phyloP scores from a whole-genome alignment of 2,329 filamentous ascomycete genomes.

The Pseudogymnoascus sp. region DNA sequence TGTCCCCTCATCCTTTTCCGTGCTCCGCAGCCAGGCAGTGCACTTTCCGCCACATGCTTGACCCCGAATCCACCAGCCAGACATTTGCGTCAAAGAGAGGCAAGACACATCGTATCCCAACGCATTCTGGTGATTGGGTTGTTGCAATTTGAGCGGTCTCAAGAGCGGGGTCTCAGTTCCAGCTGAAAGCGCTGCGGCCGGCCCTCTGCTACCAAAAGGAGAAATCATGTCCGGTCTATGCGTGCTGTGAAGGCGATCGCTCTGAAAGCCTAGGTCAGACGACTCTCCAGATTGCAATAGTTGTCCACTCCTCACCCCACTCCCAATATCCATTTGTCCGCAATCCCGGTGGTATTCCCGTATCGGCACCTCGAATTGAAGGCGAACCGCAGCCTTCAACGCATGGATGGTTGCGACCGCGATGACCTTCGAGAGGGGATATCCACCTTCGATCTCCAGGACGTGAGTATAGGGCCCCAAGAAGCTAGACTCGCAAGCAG shows the following conservation, averaged over 20 bases:
- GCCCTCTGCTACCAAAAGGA: not conserved
- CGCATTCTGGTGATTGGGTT: not conserved
- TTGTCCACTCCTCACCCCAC: too few relatives aligned
- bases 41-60: not conserved
- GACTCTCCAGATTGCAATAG: constrained; percentile 5
- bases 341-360: not conserved
- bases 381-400: not conserved
- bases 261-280: constrained; percentile 7
- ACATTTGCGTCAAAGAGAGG: not conserved
- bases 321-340: not conserved
- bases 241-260: not conserved
- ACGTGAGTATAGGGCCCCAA: not conserved
- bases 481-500: not conserved
- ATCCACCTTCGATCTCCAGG: constrained; percentile 4
- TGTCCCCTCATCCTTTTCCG: not conserved
- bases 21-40: not conserved
- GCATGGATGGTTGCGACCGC: not conserved
- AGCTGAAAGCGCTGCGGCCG: not conserved
- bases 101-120: constrained; percentile 1
- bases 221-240: not conserved
- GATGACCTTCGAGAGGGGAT: constrained; percentile 2
- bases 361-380: constrained; percentile 4
- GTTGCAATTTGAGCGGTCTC: not conserved
- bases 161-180: not conserved
- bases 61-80: not conserved